Conservation (phyloP, 1,139 yeast species). For the Blastobotrys malaysiensis region DNA sequence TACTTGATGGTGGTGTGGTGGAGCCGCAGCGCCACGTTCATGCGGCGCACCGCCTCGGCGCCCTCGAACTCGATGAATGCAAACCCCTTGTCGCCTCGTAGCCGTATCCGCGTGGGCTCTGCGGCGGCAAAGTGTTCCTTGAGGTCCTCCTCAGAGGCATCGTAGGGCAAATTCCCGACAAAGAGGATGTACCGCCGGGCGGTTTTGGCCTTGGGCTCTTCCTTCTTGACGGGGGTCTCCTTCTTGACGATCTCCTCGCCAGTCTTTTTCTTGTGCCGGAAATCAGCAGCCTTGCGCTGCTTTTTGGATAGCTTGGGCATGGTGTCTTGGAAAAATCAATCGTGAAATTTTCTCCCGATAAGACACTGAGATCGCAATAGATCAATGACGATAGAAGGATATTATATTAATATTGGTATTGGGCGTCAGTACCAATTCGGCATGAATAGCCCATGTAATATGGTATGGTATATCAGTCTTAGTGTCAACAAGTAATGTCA, state of each 20-base stretch:
- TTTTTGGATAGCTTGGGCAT: constrained; percentile 11
- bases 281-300: constrained; percentile 14
- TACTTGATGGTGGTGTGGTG: constrained; percentile 67
- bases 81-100: constrained; percentile 62
- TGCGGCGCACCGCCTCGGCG: constrained; percentile 60
- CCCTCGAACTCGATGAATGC: constrained; percentile 84
- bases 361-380: not conserved
- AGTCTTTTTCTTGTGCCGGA: constrained; percentile 21
- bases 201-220: constrained; percentile 14
- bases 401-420: too few species aligned
- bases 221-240: constrained; percentile 12
- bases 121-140: constrained; percentile 69
- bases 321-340: not conserved
- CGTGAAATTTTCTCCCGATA: not conserved
- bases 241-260: constrained; percentile 39
- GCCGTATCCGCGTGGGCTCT: constrained; percentile 74
- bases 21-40: constrained; percentile 70
- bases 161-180: constrained; percentile 89
- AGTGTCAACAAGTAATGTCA: too few species aligned
- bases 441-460: too few species aligned
- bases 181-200: constrained; percentile 55
- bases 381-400: not conserved
- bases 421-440: too few species aligned
- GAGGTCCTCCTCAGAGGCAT: constrained; percentile 56
- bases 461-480: too few species aligned